Conservation (phyloP, 345 rosid species). For the Gossypium raimondii region DNA sequence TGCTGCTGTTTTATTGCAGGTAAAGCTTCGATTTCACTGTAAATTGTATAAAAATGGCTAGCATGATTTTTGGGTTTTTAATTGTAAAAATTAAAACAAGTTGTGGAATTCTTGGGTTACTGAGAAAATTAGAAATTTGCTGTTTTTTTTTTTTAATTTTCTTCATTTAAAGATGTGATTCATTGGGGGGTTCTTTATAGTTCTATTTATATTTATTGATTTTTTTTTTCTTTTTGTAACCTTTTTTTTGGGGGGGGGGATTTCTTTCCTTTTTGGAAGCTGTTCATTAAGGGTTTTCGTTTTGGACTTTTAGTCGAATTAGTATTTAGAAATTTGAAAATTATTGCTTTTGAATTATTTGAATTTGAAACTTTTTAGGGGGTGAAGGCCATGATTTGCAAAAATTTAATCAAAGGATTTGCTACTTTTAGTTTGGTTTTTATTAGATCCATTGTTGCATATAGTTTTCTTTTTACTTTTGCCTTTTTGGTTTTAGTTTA, state of each 20-base stretch:
- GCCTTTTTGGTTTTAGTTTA: not conserved
- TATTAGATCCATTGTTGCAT: conserved; percentile 19
- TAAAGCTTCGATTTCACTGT: conserved; percentile 26
- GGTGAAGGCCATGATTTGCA: not conserved
- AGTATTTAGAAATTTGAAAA: not conserved
- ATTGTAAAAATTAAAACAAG: not conserved
- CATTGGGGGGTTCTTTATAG: not conserved
- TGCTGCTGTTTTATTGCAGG: conserved; percentile 44
- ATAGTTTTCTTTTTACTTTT: not conserved
- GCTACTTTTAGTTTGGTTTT: conserved; percentile 14
- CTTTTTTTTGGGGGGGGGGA: not conserved
- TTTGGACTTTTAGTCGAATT: not conserved
- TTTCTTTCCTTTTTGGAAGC: conserved; percentile 18
- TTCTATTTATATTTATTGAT: not conserved
- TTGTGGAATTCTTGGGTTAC: not conserved
- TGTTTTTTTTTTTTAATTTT: not conserved
- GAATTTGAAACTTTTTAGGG: not conserved
- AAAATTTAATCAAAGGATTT: conserved; percentile 15
- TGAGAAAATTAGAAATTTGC: not conserved
- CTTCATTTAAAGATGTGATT: not conserved
- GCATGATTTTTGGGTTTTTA: conserved; percentile 7
- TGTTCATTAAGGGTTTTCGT: conserved; percentile 3
- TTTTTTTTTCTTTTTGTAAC: conserved; percentile 12
- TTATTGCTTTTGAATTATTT: conserved; percentile 7
- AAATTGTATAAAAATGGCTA: not conserved